Evolutionary conservation across 2,329 filamentous ascomycete species (phyloP), one percentile per base, ranked within the genome.

Genomic region (Elsinoe necatrix): DNA sequence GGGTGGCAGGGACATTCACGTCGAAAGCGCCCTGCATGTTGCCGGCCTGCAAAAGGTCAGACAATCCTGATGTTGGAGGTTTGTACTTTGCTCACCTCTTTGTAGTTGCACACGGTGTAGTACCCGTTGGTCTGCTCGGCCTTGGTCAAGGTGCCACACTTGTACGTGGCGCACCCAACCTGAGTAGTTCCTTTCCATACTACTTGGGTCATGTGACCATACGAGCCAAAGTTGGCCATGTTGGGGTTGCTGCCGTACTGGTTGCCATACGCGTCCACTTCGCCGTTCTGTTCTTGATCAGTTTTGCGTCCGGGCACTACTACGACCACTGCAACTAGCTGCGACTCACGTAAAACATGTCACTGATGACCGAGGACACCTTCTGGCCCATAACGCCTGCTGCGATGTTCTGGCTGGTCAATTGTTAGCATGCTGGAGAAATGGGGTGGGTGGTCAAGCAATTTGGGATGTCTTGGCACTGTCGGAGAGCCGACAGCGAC

Each of bases 341-440:
- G 9, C 12, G 4, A n/a, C 43, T 48, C 14, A 29, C 43, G 80
- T 96, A 96, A 89, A 93, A 96, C 73, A 85, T 77, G 69, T 92
- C 80, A 66, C 84, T 88, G 68, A 92, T 84, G 63, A 86, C 83
- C 61, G 80, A 76, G 55, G 82, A 81, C 61, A 88, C 77, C 47
- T 83, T 79, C 59, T 70, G 72, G n/a, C 73, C 69, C 1, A 71
- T 66, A 59, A 81, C 77, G 62, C 84, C 77, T 59, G 85, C 84
- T 67, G 88, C 92, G 58, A 97, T 85, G 80, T 97, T 98, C 76
- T 98, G 93, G n/a, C n/a, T n/a, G n/a, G n/a, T n/a, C n/a, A n/a
- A n/a, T n/a, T n/a, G n/a, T n/a, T n/a, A n/a, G n/a, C n/a, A n/a
- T n/a, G n/a, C n/a, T n/a, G n/a, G n/a, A n/a, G n/a, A n/a, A n/a